phyloP scores from a whole-genome alignment of 225 moss, liverwort and hornwort species.

The Ulota crispa region DNA sequence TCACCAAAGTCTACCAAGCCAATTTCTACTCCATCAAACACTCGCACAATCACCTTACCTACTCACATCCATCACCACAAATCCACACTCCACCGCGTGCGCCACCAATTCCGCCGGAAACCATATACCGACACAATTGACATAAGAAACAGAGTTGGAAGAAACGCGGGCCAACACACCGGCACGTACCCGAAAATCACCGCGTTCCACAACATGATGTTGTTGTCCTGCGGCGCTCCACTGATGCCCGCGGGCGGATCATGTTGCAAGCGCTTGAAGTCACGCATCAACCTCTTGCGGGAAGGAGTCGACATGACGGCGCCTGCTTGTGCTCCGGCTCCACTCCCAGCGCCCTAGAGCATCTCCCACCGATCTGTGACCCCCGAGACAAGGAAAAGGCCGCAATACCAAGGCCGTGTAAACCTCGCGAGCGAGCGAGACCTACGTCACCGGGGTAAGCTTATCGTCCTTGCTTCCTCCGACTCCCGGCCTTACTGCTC shows the following conservation, averaged over 20 bases:
- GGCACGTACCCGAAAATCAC: slow-evolving; percentile 88
- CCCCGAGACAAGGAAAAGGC: not conserved
- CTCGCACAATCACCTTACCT: not conserved
- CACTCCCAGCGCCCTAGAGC: not conserved
- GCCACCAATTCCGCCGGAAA: not conserved
- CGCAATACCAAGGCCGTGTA: not conserved
- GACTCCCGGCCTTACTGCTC: not conserved
- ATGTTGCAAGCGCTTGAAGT: slow-evolving; percentile 99
- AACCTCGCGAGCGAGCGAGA: not conserved
- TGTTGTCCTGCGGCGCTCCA: slow-evolving; percentile 98
- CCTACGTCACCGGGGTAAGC: not conserved
- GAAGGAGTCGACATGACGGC: slow-evolving; percentile 90
- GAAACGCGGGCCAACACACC: not conserved
- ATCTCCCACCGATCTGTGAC: slow-evolving; percentile 2
- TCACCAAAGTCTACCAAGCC: not conserved
- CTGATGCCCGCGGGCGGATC: slow-evolving; percentile 98
- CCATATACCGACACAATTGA: slow-evolving; percentile 2
- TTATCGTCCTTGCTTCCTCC: not conserved
- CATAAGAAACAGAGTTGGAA: not conserved
- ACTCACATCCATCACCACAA: not conserved
- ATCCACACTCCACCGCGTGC: not conserved
- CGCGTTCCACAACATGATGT: slow-evolving; percentile 99
- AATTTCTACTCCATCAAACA: not conserved
- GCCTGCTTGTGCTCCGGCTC: not conserved
- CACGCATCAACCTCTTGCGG: slow-evolving; percentile 96